Conservation (phyloP, 352 stramenopile genomes). For the Pythium brassicae region DNA sequence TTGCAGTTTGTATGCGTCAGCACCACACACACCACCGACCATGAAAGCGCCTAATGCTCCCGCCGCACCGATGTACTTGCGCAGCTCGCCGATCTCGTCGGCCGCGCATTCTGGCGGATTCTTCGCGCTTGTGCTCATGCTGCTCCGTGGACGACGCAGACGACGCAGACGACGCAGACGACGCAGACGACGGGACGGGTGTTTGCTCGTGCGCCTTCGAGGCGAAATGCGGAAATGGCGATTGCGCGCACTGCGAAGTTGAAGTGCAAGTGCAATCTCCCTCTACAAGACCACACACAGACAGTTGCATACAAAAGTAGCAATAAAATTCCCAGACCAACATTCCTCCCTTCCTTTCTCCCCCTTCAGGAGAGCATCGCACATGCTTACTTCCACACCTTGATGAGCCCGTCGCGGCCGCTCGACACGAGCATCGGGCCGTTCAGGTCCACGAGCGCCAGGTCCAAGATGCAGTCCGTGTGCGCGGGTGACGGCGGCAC, state of each 20-base stretch:
- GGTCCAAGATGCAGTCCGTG: constrained; percentile 93
- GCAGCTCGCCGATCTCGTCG: constrained; percentile 57
- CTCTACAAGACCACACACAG: background rate
- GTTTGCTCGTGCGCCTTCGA: no score
- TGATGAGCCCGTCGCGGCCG: constrained; percentile 94
- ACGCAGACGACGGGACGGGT: no score
- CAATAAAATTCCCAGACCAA: background rate
- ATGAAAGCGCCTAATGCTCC: background rate
- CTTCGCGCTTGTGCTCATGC: background rate
- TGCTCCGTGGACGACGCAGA: background rate
- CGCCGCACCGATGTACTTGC: constrained; percentile 55
- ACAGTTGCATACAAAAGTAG: background rate
- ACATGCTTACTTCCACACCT: constrained; percentile 89
- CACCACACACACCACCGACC: no score
- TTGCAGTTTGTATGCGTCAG: no score
- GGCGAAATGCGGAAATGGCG: no score
- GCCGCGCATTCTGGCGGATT: background rate
- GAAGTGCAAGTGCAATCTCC: constrained; percentile 5
- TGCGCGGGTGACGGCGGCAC: constrained; percentile 85
- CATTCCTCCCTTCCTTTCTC: background rate
- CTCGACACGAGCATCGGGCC: constrained; percentile 90
- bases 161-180: no score
- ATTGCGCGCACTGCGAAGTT: background rate
- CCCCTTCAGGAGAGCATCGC: background rate
- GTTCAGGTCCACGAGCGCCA: constrained; percentile 93